These are phyloP conservation scores for Cladochytrium replicatum DNA, from an alignment of 192 early-diverging fungal genomes.

Conservation along the genomic window DNA sequence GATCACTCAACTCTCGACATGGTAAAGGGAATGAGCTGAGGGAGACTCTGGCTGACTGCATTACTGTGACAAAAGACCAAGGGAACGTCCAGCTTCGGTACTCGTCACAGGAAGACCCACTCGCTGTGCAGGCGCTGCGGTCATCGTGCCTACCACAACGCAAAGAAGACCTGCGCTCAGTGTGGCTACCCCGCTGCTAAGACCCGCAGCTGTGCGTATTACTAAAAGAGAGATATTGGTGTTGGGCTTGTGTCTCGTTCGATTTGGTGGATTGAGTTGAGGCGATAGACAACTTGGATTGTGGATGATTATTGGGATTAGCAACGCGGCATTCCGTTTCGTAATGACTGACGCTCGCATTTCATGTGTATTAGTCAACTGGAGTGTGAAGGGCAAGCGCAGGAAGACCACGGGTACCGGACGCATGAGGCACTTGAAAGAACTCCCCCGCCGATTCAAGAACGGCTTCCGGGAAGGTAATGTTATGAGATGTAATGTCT, in stretches of 20 bases:
- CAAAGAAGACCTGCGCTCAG: slow-evolving; percentile 99
- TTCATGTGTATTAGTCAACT: slow-evolving; percentile 76
- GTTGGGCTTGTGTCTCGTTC: too few relatives aligned
- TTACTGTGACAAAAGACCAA: slow-evolving; percentile 61
- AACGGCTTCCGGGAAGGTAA: slow-evolving; percentile 90
- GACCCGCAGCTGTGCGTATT: slow-evolving; percentile 75
- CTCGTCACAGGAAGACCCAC: slow-evolving; percentile 99
- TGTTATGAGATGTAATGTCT: too few relatives aligned
- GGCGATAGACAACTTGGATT: slow-evolving; percentile 3
- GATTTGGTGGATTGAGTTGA: too few relatives aligned
- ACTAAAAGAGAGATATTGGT: too few relatives aligned
- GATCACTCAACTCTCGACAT: too few relatives aligned
- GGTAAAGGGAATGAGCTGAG: too few relatives aligned
- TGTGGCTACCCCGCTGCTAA: slow-evolving; percentile 98
- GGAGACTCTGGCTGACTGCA: too few relatives aligned
- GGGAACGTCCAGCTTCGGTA: slow-evolving; percentile 99
- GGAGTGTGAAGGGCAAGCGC: slow-evolving; percentile 91
- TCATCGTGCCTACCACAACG: slow-evolving; percentile 95
- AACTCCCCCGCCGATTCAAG: slow-evolving; percentile 86
- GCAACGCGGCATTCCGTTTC: neutral
- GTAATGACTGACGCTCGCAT: too few relatives aligned
- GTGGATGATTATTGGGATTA: slow-evolving; percentile 1
- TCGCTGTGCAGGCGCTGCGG: slow-evolving; percentile 97
- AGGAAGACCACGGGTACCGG: slow-evolving; percentile 99
- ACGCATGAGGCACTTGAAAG: slow-evolving; percentile 94